Conservation (phyloP, 371 early-diverging fungal genomes). For the Phascolomyces articulosus region DNA sequence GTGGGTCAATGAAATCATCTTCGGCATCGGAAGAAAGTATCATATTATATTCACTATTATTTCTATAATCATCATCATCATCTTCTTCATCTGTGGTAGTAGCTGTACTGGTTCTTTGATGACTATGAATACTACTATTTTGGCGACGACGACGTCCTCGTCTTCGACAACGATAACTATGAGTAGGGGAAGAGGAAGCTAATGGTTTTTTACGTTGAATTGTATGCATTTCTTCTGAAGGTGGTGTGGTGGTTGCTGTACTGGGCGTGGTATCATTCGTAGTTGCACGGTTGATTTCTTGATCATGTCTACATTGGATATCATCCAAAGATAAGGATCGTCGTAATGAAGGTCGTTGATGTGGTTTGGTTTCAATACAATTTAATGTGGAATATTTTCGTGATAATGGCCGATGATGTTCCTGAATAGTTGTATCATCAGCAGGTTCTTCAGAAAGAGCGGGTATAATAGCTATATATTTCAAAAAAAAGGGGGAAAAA, state of each 20-base stretch:
- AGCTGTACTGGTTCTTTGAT: background rate
- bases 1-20: constrained; percentile 14
- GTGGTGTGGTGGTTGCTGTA: background rate
- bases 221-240: background rate
- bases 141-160: too few species aligned
- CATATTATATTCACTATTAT: too few species aligned
- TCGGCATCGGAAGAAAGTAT: too few species aligned
- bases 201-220: background rate
- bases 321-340: constrained; percentile 3
- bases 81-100: background rate
- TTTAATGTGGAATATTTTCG: background rate
- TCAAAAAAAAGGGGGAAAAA: background rate
- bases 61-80: constrained; percentile 24
- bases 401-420: background rate
- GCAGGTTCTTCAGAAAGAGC: background rate
- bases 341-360: background rate
- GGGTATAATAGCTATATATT: background rate
- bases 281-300: background rate
- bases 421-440: background rate
- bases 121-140: too few species aligned
- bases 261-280: background rate
- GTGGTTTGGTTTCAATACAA: background rate
- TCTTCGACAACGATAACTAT: background rate
- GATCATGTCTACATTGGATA: background rate
- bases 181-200: background rate